Evolutionary conservation across 176 grass and related monocot species (phyloP).

Genomic region (Oryza punctata): DNA sequence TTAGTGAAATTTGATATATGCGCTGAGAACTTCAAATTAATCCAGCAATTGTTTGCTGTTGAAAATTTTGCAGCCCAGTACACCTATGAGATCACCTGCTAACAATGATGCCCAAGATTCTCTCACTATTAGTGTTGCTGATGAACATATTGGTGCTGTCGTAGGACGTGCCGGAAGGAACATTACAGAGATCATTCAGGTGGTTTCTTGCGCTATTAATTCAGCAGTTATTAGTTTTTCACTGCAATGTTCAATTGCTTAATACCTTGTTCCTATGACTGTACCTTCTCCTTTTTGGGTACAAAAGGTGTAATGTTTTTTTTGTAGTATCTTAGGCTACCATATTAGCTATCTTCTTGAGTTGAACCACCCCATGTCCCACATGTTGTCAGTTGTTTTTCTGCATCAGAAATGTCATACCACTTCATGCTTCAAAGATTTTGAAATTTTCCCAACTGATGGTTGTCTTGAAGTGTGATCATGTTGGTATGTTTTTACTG

Average conservation of each 20-base stretch:
- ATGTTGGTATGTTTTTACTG: background rate
- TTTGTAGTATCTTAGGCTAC: background rate
- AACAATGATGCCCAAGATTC: slow-evolving; percentile 60
- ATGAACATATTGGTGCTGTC: slow-evolving; percentile 90
- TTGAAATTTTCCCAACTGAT: background rate
- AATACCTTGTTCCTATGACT: background rate
- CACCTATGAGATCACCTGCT: slow-evolving; percentile 46
- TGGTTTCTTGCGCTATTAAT: slow-evolving; percentile 9
- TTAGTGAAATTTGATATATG: slow-evolving; percentile 3
- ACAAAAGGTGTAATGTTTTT: background rate
- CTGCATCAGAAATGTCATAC: background rate
- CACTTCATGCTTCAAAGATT: background rate
- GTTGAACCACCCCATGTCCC: background rate
- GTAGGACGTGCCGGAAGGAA: slow-evolving; percentile 83
- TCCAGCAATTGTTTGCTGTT: slow-evolving; percentile 1
- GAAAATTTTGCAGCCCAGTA: slow-evolving; percentile 45
- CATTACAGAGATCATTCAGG: slow-evolving; percentile 91
- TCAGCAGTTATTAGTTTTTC: background rate
- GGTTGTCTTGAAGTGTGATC: background rate
- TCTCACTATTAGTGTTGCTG: slow-evolving; percentile 75
- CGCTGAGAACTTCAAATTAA: background rate
- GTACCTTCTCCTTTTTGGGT: background rate
- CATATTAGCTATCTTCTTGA: background rate
- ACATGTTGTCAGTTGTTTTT: background rate
- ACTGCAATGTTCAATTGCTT: background rate